Conservation (phyloP, 176 grass and related monocot genomes). For the Carex cristatella region DNA sequence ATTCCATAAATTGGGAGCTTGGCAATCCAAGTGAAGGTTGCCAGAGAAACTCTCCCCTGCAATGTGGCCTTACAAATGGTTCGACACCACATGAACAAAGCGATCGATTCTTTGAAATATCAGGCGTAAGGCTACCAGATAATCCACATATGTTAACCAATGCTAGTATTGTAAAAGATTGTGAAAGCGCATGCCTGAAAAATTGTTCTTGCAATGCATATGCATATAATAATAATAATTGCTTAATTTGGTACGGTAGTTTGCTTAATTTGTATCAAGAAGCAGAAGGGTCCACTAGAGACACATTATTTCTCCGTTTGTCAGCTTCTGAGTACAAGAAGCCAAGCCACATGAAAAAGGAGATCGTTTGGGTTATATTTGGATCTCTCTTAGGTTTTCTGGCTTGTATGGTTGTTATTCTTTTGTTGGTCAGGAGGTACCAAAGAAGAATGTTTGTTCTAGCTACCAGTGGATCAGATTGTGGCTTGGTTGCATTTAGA, state of each 20-base stretch:
- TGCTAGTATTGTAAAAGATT: too few relatives aligned
- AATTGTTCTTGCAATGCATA: conserved; percentile 27
- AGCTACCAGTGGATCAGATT: not conserved
- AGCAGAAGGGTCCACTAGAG: not conserved
- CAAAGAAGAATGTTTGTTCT: not conserved
- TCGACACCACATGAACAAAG: not conserved
- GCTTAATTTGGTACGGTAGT: conserved; percentile 34
- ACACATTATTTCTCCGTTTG: conserved; percentile 31
- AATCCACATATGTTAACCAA: too few relatives aligned
- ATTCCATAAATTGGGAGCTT: conserved; percentile 7
- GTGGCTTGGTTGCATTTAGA: conserved; percentile 20
- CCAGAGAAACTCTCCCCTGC: conserved; percentile 10
- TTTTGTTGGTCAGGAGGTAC: not conserved
- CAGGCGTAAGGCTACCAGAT: not conserved
- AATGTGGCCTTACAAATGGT: not conserved
- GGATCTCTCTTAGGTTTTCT: not conserved
- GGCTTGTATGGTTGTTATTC: not conserved
- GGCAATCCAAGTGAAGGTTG: conserved; percentile 25
- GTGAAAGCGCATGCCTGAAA: too few relatives aligned
- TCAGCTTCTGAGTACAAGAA: conserved; percentile 24
- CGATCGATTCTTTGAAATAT: conserved; percentile 27
- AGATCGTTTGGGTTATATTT: not conserved
- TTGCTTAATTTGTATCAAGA: conserved; percentile 24
- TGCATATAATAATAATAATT: conserved; percentile 14
- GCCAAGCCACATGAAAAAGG: not conserved